Evolutionary conservation across 108 stramenopile genomes (phyloP).

Genomic region (Seminavis robusta): DNA sequence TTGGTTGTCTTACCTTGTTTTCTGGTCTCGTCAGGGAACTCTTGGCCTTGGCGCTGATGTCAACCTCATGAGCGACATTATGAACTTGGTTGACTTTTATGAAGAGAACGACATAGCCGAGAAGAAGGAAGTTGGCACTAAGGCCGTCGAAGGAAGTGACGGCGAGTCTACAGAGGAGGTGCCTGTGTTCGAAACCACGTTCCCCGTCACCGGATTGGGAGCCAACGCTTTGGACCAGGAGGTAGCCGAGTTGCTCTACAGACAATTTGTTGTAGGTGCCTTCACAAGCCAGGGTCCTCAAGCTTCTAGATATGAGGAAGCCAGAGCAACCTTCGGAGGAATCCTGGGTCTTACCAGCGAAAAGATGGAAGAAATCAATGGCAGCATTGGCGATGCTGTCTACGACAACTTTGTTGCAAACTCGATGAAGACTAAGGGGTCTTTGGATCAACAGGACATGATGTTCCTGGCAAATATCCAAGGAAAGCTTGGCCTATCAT

Average conservation of each 20-base stretch:
- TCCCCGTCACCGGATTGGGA: conserved; percentile 78
- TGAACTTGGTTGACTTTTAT: conserved; percentile 87
- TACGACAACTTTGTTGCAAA: conserved; percentile 87
- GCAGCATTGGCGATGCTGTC: conserved; percentile 72
- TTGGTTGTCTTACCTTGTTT: neutral
- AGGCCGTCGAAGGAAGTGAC: conserved; percentile 60
- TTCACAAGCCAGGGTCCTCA: conserved; percentile 75
- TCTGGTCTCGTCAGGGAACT: conserved; percentile 35
- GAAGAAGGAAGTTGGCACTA: conserved; percentile 60
- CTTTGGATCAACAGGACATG: conserved; percentile 91
- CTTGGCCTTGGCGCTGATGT: conserved; percentile 82
- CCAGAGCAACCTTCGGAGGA: conserved; percentile 70
- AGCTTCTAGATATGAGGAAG: conserved; percentile 66
- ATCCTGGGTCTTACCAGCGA: conserved; percentile 76
- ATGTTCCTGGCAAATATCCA: conserved; percentile 91
- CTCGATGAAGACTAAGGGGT: conserved; percentile 71
- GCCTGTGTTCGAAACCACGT: conserved; percentile 63
- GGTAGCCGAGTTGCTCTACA: conserved; percentile 75
- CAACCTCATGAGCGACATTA: conserved; percentile 85
- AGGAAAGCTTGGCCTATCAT: conserved; percentile 70
- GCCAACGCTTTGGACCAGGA: conserved; percentile 55
- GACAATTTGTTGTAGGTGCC: conserved; percentile 81
- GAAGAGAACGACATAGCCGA: conserved; percentile 75
- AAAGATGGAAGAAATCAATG: conserved; percentile 76
- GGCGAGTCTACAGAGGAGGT: conserved; percentile 59